Evolutionary conservation across 2,329 filamentous ascomycete species (phyloP), one percentile per base, ranked within the genome.

Genomic region (Aspergillus unguis): DNA sequence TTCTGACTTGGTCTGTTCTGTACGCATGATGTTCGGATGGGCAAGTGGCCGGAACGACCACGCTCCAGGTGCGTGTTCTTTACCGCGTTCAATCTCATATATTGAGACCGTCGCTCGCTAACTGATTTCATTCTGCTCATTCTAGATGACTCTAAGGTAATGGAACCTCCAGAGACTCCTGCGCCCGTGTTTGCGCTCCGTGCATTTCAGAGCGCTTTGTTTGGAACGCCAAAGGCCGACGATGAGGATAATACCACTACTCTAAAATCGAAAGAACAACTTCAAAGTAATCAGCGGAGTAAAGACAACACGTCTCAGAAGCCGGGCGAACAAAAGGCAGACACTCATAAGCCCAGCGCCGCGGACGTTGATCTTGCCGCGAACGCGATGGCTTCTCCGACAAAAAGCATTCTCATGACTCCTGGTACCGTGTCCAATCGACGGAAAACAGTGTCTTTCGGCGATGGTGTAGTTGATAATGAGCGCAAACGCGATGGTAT

Each of bases 131-230:
- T 52, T 31, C 43, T 54, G 57, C 54, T 31, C 45, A 47, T 37
- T 31, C 50, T 41, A 72, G 69, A 68, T 54, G 62, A 66, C 56
- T 86, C 73, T 79, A 84, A 68, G 78, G 79, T 67, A 53, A 63
- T 79, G 53, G 82, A 85, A 38, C 73, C 79, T 5, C 84, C 83
- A 45, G 82, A 85, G 58, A 86, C 85, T 1, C 84, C 85, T 6
- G 84, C 83, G 43, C 83, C 83, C 43, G 76, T 86, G 25, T 87
- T 87, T 65, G 84, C 84, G 17, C 80, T 85, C 51, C 84, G 84
- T 62, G 85, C 85, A 11, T 84, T 86, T 69, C 84, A 82, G 62
- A 82, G 83, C 55, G 81, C 82, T 40, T 70, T 87, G 51, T 86
- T 85, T 69, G 83, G 83, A 27, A 86, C 84, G 0, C 84, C 84